Base-by-base conservation (phyloP, 305 asterid species). In the Plantago lanceolata region DNA sequence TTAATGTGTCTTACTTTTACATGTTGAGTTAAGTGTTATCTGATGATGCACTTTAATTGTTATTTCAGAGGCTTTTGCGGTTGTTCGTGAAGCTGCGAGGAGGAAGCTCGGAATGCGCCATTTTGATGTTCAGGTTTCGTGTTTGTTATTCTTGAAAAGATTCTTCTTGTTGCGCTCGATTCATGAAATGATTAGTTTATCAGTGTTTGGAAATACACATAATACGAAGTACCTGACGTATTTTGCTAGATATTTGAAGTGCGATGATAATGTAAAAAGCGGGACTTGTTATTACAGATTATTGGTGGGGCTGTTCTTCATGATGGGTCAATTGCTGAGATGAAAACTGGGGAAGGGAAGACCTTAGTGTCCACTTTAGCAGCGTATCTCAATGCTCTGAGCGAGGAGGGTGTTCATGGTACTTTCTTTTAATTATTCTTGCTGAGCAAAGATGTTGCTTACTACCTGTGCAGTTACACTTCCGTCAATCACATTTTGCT, bases 331-430 rank as follows among this genome's bases (percentile, higher is more conserved):
- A 94, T 94, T 68, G 97, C 99, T 13, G 99, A 94, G 82, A 94
- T 94, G 97, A 94, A 90, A 82, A 90, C 99, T 50, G 99, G 99
- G 53, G 99, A 94, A 82, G 99, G 99, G 76, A 94, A 94, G 77
- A 94, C 99, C 64, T 81, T 94, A 69, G 99, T 94, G 24, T 90
- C 99, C 78, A 94, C 99, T 49, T 82, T 94, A 70, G 95, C 97
- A 54, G 99, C 96, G 68, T 94, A 90, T 82, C 99, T 94, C 69
- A 94, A 94, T 78, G 99, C 97, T 64, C 80, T 94, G 61, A 86
- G 79, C 40, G 95, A 90, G 62, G 93, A 88, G 84, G 99, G 99
- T 67, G 97, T 94, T 80, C 99, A 90, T 72, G 99, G 99, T 94
- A 89, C 59, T 67, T 63, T 47, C 31, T 63, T 73, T 61, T 51